Percentiles rank a stretch among this genome's conserved stretches.
These are phyloP conservation scores for Paraphaeosphaeria minitans DNA, from an alignment of 2,329 filamentous ascomycete genomes.

Conservation along the genomic window DNA sequence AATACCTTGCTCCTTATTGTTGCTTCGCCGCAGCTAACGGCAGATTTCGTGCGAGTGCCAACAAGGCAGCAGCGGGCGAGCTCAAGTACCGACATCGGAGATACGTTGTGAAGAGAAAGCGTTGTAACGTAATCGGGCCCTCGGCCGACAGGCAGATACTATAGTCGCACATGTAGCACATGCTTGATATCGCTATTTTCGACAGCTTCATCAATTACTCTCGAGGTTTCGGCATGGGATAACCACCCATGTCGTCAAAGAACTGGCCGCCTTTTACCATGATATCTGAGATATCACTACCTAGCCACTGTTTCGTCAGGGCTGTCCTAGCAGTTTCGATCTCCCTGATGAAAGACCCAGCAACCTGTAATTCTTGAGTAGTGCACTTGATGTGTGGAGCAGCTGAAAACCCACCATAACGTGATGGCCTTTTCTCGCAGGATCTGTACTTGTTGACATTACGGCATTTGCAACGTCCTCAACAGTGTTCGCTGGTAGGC, in stretches of 20 bases:
- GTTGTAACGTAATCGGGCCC: neutral
- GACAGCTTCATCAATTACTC: neutral
- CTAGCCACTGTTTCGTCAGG: conserved; percentile 39
- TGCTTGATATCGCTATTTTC: neutral
- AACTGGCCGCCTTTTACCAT: conserved; percentile 43
- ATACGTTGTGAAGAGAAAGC: neutral
- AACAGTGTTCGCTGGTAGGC: conserved; percentile 50
- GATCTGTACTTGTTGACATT: conserved; percentile 46
- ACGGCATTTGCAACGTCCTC: conserved; percentile 52
- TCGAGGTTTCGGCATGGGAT: conserved; percentile 39
- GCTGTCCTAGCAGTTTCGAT: conserved; percentile 35
- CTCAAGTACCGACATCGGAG: neutral
- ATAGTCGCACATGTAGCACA: neutral
- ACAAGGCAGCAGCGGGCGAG: neutral
- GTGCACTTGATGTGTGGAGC: conserved; percentile 3
- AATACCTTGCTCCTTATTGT: no score
- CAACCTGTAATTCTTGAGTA: conserved; percentile 25
- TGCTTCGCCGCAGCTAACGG: no score
- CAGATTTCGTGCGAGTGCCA: no score
- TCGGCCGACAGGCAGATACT: no score
- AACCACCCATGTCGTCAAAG: conserved; percentile 43
- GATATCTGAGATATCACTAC: conserved; percentile 38
- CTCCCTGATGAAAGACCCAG: conserved; percentile 34
- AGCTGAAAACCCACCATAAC: conserved; percentile 28
- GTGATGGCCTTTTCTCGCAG: conserved; percentile 32